A percentile compares a stretch with the other conserved stretches of the same genome.
These are phyloP conservation scores for Lotus japonicus DNA, from an alignment of 306 rosid species.

Conservation along the genomic window DNA sequence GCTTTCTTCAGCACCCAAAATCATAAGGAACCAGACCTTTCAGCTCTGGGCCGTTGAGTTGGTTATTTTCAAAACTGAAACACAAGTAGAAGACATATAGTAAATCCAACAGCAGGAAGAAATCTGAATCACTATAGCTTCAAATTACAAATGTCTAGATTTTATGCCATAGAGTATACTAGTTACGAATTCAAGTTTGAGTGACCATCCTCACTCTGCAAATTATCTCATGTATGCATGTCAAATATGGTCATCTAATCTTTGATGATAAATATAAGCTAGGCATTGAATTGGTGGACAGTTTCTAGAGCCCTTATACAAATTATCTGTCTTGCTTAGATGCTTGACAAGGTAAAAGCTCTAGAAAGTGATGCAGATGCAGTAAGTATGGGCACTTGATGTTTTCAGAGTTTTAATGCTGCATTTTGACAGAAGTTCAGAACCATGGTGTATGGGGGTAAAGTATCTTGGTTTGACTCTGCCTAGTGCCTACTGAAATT, in stretches of 20 bases:
- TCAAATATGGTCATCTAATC: not conserved
- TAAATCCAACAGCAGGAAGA: not conserved
- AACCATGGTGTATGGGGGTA: not conserved
- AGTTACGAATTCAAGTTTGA: not conserved
- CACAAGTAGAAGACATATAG: not conserved
- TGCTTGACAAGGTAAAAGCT: not conserved
- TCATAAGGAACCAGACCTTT: conserved; percentile 57
- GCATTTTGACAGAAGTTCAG: not conserved
- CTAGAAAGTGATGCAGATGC: not conserved
- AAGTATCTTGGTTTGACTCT: not conserved
- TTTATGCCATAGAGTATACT: not conserved
- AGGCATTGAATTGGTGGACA: not conserved
- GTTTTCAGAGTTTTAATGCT: not conserved
- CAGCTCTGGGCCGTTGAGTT: conserved; percentile 58
- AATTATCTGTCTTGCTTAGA: not conserved
- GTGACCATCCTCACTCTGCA: not conserved
- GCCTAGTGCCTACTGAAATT: not conserved
- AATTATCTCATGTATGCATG: not conserved
- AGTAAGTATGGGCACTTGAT: not conserved
- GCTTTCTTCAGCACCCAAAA: conserved; percentile 60
- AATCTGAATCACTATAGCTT: not conserved
- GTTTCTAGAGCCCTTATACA: not conserved
- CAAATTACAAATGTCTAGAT: not conserved
- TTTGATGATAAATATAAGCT: not conserved
- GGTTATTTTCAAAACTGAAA: conserved; percentile 63